Conservation (phyloP, 116 monocot species). For the Posidonia oceanica region DNA sequence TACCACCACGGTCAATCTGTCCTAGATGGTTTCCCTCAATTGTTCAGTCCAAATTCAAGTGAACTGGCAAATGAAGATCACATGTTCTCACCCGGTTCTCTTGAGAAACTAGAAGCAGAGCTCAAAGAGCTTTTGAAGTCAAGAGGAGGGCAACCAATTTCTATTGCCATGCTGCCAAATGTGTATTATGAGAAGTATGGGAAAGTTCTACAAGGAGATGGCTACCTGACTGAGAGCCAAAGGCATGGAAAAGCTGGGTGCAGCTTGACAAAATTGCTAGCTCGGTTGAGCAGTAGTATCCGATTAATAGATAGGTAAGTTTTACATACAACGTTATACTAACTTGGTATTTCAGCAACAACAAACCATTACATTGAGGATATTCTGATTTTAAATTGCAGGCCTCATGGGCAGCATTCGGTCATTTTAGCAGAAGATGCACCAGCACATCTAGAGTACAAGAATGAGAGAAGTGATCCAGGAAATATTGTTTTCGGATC, state of each 20-base stretch:
- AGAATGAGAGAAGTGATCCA: conserved; percentile 28
- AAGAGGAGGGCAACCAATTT: conserved; percentile 35
- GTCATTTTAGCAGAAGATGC: conserved; percentile 60
- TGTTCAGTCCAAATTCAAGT: conserved; percentile 9
- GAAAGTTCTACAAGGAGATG: conserved; percentile 55
- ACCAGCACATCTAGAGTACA: conserved; percentile 30
- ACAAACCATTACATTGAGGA: not conserved
- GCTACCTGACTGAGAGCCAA: conserved; percentile 70
- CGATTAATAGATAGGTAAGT: conserved; percentile 53
- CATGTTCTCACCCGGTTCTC: conserved; percentile 18
- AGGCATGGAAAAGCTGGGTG: conserved; percentile 64
- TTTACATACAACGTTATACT: not conserved
- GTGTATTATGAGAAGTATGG: conserved; percentile 67
- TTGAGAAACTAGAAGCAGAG: conserved; percentile 66
- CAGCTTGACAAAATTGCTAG: conserved; percentile 68
- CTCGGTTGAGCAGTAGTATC: conserved; percentile 49
- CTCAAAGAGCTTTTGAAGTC: conserved; percentile 47
- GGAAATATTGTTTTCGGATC: conserved; percentile 20
- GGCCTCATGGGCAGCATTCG: conserved; percentile 72
- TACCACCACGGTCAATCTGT: conserved; percentile 38
- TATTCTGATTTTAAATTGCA: conserved; percentile 17
- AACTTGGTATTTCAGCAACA: not conserved
- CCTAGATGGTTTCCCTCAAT: conserved; percentile 11
- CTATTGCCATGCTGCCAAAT: conserved; percentile 53
- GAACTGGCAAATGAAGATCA: conserved; percentile 20